phyloP scores from a whole-genome alignment of 1,284 basidiomycete genomes.

The Prillingera fragicola region DNA sequence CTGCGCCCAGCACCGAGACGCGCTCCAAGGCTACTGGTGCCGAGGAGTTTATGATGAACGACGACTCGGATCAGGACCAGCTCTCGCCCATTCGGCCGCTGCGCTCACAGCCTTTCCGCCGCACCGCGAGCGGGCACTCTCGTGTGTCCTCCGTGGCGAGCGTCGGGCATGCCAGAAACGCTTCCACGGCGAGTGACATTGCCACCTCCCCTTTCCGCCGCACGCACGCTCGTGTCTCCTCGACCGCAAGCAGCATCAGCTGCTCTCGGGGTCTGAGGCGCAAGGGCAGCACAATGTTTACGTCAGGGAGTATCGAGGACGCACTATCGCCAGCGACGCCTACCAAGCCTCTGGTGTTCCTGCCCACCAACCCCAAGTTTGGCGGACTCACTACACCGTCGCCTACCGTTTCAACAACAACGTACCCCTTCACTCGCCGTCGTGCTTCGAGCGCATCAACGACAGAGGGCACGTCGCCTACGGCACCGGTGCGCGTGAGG shows the following conservation, averaged over 20 bases:
- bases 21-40: too few relatives aligned
- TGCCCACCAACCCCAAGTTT: slow-evolving; percentile 16
- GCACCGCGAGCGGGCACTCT: too few relatives aligned
- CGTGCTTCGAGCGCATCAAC: slow-evolving; percentile 6
- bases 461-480: slow-evolving; percentile 4
- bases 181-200: slow-evolving; percentile 13
- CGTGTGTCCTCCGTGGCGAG: background rate
- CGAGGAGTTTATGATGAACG: slow-evolving; percentile 1
- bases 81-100: slow-evolving; percentile 13
- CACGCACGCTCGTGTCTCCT: slow-evolving; percentile 11
- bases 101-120: slow-evolving; percentile 5
- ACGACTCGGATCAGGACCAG: slow-evolving; percentile 13
- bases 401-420: slow-evolving; percentile 17
- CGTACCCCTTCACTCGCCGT: slow-evolving; percentile 35
- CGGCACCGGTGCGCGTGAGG: slow-evolving; percentile 4
- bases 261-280: slow-evolving; percentile 38
- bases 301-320: slow-evolving; percentile 32
- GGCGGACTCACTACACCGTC: slow-evolving; percentile 37
- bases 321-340: slow-evolving; percentile 34
- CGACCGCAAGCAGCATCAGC: slow-evolving; percentile 20
- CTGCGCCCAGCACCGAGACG: background rate
- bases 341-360: slow-evolving; percentile 25
- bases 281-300: slow-evolving; percentile 45
- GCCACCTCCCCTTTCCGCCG: slow-evolving; percentile 8
- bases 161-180: slow-evolving; percentile 13